Base-by-base conservation (phyloP, 768 basidiomycete species). In the Naganishia vaughanmartiniae region DNA sequence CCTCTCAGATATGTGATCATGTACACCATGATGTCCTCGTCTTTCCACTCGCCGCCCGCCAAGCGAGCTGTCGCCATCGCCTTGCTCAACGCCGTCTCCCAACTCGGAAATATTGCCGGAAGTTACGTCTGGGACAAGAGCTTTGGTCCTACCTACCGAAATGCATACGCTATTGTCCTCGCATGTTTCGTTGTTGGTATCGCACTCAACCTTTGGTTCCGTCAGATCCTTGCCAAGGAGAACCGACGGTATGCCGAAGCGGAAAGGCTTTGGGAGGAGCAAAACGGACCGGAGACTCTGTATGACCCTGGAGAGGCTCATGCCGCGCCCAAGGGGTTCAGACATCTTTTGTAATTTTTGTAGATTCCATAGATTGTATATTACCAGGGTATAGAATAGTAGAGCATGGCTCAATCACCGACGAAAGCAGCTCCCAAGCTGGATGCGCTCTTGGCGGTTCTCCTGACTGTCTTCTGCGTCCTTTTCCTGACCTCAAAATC, bases 41-140 rank as follows among this genome's bases (percentile, higher is more conserved):
- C 84, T 19, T 84, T 95, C 81, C 87, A 91, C 31, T 86, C 87
- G n/a, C 88, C 92, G 30, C 85, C 91, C 5, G 87, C 89, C n/a
- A 94, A 93, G 81, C 88, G 92, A 5, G 90, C 92, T 2, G 89
- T 93, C 70, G 73, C 76, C 4, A 70, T 76, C 65, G 72, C 72
- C 9, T 74, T 90, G 71, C 86, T 93, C 75, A 92, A 93, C 79
- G 87, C 88, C 51, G 87, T 91, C 76, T 89, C 89, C 11, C 88
- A 91, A 76, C 84, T 91, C 3, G 93, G 93, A 0, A 94, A 94
- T 82, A 84, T 95, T 51, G 82, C 87, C 53, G 92, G 92, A 72
- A 88, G 91, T 84, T 93, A 83, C 83, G 87, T 86, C 31, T 74
- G 67, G 77, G 69, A 66, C 46, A 65, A 76, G 2, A 12, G 26